Percentiles rank a stretch among this genome's conserved stretches.
These are phyloP conservation scores for Malassezia psittaci DNA, from an alignment of 1,284 basidiomycete species.

Conservation along the genomic window DNA sequence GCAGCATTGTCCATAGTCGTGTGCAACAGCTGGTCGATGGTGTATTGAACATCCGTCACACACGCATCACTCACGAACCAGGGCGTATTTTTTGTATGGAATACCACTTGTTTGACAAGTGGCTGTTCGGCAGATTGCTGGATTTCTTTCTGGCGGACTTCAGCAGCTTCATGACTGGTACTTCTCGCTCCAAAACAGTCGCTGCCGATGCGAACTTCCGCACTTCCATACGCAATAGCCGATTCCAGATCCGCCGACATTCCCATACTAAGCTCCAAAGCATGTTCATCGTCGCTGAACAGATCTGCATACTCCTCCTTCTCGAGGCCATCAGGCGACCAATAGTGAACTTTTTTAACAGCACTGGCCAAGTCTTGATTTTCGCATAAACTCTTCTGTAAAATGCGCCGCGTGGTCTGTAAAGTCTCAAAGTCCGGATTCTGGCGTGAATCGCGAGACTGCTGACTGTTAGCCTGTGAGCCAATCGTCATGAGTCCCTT, in stretches of 20 bases:
- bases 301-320: constrained; percentile 22
- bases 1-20: constrained; percentile 17
- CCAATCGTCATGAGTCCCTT: constrained; percentile 96
- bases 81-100: constrained; percentile 46
- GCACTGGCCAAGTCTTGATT: background rate
- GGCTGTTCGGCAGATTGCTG: constrained; percentile 13
- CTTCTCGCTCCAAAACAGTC: constrained; percentile 66
- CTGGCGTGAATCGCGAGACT: constrained; percentile 37
- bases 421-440: constrained; percentile 77
- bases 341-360: background rate
- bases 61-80: constrained; percentile 37
- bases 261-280: constrained; percentile 81
- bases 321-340: constrained; percentile 9
- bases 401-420: constrained; percentile 56
- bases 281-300: constrained; percentile 49
- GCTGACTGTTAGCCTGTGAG: constrained; percentile 50
- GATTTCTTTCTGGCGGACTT: constrained; percentile 8
- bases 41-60: constrained; percentile 39
- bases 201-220: constrained; percentile 81
- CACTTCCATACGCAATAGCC: constrained; percentile 71
- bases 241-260: constrained; percentile 93
- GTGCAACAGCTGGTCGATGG: constrained; percentile 50
- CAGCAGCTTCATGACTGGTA: constrained; percentile 6
- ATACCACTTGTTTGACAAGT: constrained; percentile 35
- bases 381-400: constrained; percentile 51